Percentiles rank a stretch among this genome's conserved stretches.
phyloP scores from a whole-genome alignment of 805 yeast species.

The Ogataea pilisensis region DNA sequence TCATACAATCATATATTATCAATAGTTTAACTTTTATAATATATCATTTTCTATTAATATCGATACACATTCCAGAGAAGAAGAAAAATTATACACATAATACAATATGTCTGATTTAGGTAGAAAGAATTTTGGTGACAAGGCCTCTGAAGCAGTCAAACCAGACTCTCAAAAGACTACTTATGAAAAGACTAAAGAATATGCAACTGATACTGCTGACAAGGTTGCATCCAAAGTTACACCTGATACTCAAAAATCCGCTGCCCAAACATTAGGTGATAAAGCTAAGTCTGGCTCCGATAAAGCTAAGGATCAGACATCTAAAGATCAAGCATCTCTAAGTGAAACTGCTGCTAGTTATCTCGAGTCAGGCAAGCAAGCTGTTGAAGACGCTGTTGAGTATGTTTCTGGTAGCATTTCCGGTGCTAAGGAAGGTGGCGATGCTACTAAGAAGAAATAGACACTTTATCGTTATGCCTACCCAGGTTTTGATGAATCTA shows the following conservation, averaged over 20 bases:
- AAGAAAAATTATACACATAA: not conserved
- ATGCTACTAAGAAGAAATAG: slow-evolving; percentile 24
- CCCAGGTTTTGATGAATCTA: no score
- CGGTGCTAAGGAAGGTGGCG: slow-evolving; percentile 45
- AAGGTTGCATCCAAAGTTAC: slow-evolving; percentile 52
- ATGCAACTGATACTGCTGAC: slow-evolving; percentile 63
- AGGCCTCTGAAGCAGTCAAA: slow-evolving; percentile 60
- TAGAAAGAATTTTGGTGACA: slow-evolving; percentile 74
- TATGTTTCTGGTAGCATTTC: slow-evolving; percentile 58
- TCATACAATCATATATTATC: no score
- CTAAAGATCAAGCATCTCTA: slow-evolving; percentile 22
- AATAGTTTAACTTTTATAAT: no score
- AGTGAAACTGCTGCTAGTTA: slow-evolving; percentile 43
- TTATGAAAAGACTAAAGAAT: slow-evolving; percentile 68
- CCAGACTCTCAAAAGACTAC: slow-evolving; percentile 71
- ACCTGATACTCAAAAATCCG: slow-evolving; percentile 68
- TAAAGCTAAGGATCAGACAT: slow-evolving; percentile 34
- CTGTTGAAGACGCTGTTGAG: slow-evolving; percentile 45
- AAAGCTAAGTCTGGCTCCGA: slow-evolving; percentile 41
- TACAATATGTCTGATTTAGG: slow-evolving; percentile 33
- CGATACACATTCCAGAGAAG: not conserved
- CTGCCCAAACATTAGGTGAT: slow-evolving; percentile 55
- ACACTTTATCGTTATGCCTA: not conserved
- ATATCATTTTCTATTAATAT: not conserved
- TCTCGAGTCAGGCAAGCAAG: slow-evolving; percentile 45